Evolutionary conservation across 441 rosid species (phyloP), one percentile per base, ranked within the genome.

Genomic region (Pelargonium citronellum): DNA sequence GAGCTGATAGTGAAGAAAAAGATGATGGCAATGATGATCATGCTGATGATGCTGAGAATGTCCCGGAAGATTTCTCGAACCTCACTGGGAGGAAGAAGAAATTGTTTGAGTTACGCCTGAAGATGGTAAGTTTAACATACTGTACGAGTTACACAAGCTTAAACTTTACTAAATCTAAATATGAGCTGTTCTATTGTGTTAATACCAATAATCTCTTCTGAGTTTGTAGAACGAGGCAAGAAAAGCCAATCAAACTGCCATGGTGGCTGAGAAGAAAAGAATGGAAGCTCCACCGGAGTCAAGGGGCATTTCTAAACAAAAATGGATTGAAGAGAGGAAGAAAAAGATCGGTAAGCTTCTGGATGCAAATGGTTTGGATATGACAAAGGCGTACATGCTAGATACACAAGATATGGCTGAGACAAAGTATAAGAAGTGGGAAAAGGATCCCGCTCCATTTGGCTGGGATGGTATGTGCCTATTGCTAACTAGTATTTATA

Each of bases 381-480:
- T 95, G 91, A 74, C 80, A 22, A 79, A 86, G 55, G 90, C 97
- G 24, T 90, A 81, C 70, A 90, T 89, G 95, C 83, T 92, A 34
- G 98, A 95, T 73, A 95, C 98, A 12, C 96, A 90, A 74, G 96
- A 87, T 82, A 83, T 87, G 46, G 98, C 97, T 0, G 97, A 92
- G 86, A 60, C 85, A 37, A 95, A 92, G 73, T 95, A 92, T 77
- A 90, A 95, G 83, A 95, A 95, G 60, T 89, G 99, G 98, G 98
- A 90, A 66, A 92, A 92, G 74, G 98, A 89, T 74, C 95, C 96
- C 12, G 96, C 97, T 27, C 98, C 98, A 41, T 79, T 73, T 75
- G 96, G 98, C 74, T 92, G 98, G 97, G 99, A 95, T 74, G 98
- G 99, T 92, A 83, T 62, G 88, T 71, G 12, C 46, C 2, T 9